Evolutionary conservation across 2,329 filamentous ascomycete species (phyloP).

Genomic region (Alternaria sp.): DNA sequence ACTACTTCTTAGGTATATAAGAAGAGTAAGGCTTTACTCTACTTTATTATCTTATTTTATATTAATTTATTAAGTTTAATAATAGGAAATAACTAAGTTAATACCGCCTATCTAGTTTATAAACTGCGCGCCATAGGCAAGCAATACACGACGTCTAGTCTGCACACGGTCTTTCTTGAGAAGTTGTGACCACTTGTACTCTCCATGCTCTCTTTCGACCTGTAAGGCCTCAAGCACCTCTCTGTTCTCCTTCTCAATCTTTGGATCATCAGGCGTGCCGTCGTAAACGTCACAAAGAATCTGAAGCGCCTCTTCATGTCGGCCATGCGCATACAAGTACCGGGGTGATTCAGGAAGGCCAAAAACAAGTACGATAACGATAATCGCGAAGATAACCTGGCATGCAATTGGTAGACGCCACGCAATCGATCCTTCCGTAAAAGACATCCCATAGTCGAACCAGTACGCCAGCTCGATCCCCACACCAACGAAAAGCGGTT

Average conservation of each 20-base stretch:
- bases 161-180: slow-evolving; percentile 51
- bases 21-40: no score
- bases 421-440: slow-evolving; percentile 50
- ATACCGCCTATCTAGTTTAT: slow-evolving; percentile 51
- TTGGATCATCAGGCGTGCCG: slow-evolving; percentile 55
- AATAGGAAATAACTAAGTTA: no score
- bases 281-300: slow-evolving; percentile 59
- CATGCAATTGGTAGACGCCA: slow-evolving; percentile 58
- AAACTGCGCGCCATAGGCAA: slow-evolving; percentile 51
- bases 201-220: slow-evolving; percentile 47
- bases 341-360: slow-evolving; percentile 36
- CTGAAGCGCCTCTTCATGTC: slow-evolving; percentile 56
- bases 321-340: slow-evolving; percentile 36
- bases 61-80: no score
- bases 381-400: slow-evolving; percentile 53
- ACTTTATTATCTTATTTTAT: no score
- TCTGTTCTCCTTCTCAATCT: slow-evolving; percentile 61
- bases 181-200: slow-evolving; percentile 49
- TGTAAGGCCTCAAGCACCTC: slow-evolving; percentile 47
- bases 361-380: slow-evolving; percentile 53
- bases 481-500: slow-evolving; percentile 58
- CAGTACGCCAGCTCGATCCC: slow-evolving; percentile 57
- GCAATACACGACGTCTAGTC: slow-evolving; percentile 48
- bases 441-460: slow-evolving; percentile 48
- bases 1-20: no score